Base-by-base conservation (phyloP, 345 rosid genomes). In the Leavenworthia alabamica region DNA sequence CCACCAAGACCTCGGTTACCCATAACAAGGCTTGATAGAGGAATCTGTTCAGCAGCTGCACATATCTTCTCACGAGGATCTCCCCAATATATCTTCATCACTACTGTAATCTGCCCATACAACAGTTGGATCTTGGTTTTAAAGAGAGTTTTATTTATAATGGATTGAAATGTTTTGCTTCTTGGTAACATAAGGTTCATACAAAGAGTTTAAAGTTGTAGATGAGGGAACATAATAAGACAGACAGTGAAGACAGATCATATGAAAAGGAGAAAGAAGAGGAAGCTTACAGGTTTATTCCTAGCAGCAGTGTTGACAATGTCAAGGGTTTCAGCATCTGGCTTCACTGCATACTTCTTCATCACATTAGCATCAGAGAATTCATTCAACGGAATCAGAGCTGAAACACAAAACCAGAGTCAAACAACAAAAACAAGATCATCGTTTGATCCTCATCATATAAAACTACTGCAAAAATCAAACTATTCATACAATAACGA, bases 1-100 rank as follows among this genome's bases (percentile, higher is more conserved):
- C 73, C 83, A 77, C 96, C 91, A 20, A 89, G 89, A 13, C 94
- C 96, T 58, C 96, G 71, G 77, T 84, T 89, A 22, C 96, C 94
- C 1, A 86, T 86, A 7, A 89, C 74, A 73, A 89, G 76, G 70
- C 82, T 83, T 57, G 79, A 81, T 31, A 89, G 76, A 55, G 90
- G 96, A 61, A 86, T 74, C 46, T 77, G 70, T 24, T 89, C 94
- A 12, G 79, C 82, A 1, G 96, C 94, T 75, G 82, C 91, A 33
- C 87, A 81, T 9, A 89, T 68, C 86, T 84, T 86, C 74, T 89
- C 96, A 17, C 91, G 88, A 57, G 94, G 58, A 70, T 89, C 96
- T 47, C 96, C 96, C 94, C 94, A 86, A 14, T 78, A 86, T 60
- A 89, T 72, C 89, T 86, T 89, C 81, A 80, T 56, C 36, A 84